Percentiles rank a stretch among this genome's conserved stretches.
These are phyloP conservation scores for Phytophthora hibernalis DNA, from an alignment of 352 stramenopile species.

Conservation along the genomic window DNA sequence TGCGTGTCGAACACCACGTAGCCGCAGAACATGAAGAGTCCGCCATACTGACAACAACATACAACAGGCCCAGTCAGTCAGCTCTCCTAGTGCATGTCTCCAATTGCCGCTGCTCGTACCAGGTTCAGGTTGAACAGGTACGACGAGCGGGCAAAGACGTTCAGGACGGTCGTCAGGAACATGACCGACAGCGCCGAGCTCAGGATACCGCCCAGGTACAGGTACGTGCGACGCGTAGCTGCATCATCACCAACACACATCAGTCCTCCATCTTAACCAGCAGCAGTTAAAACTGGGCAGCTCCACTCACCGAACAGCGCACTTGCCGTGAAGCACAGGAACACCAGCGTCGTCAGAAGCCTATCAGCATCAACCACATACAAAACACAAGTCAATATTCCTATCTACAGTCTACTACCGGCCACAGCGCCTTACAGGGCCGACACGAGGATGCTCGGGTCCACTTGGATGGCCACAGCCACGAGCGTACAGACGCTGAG, in stretches of 20 bases:
- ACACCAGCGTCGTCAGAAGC: slow-evolving; percentile 81
- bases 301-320: slow-evolving; percentile 65
- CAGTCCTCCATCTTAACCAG: not conserved
- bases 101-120: slow-evolving; percentile 35
- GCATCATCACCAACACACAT: slow-evolving; percentile 8
- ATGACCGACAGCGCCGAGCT: slow-evolving; percentile 70
- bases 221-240: slow-evolving; percentile 79
- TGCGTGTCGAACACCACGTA: slow-evolving; percentile 93
- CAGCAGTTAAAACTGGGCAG: not conserved
- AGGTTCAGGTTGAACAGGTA: slow-evolving; percentile 66
- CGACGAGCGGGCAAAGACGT: slow-evolving; percentile 70
- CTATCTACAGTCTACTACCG: not conserved
- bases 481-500: slow-evolving; percentile 79
- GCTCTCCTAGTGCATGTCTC: not conserved
- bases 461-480: slow-evolving; percentile 72
- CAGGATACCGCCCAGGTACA: slow-evolving; percentile 87
- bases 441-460: slow-evolving; percentile 81
- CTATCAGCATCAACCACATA: slow-evolving; percentile 27
- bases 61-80: not conserved
- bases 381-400: not conserved
- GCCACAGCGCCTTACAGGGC: slow-evolving; percentile 57
- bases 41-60: slow-evolving; percentile 59
- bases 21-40: slow-evolving; percentile 89
- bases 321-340: slow-evolving; percentile 86
- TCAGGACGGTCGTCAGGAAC: slow-evolving; percentile 56